phyloP scores from a whole-genome alignment of 139 green algal species.

The Chlorella sp. region DNA sequence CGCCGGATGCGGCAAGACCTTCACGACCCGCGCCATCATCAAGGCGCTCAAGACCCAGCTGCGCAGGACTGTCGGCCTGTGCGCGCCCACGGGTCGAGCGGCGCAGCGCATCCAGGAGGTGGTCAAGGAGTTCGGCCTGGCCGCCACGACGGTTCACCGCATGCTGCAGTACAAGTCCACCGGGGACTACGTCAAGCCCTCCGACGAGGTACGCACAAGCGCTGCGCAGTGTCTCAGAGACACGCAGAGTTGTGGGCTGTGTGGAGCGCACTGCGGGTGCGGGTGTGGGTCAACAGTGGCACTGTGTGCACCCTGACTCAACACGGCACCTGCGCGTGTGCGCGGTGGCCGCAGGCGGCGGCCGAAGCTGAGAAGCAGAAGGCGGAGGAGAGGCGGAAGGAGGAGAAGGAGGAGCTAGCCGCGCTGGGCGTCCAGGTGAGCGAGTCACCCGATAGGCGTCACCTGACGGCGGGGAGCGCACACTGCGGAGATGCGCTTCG shows the following conservation, averaged over 20 bases:
- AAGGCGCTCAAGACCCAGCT: conserved; percentile 43
- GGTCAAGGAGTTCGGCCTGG: conserved; percentile 8
- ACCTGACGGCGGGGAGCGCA: too few relatives aligned
- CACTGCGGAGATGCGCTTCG: too few relatives aligned
- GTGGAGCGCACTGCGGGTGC: neutral
- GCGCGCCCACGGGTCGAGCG: conserved; percentile 60
- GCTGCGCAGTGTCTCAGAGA: conserved; percentile 9
- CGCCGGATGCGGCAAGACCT: conserved; percentile 70
- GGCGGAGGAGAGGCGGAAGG: too few relatives aligned
- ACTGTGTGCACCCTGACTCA: too few relatives aligned
- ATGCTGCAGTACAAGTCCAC: conserved; percentile 49
- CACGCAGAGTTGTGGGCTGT: neutral
- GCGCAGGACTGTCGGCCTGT: conserved; percentile 44
- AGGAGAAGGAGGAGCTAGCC: too few relatives aligned
- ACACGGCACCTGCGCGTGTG: too few relatives aligned
- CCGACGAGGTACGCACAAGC: neutral
- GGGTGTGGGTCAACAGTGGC: neutral
- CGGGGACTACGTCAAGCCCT: conserved; percentile 5
- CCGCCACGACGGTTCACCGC: conserved; percentile 59
- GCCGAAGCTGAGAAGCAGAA: too few relatives aligned
- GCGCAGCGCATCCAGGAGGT: conserved; percentile 47
- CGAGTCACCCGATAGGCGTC: too few relatives aligned
- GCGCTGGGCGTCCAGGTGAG: too few relatives aligned
- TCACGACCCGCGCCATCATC: conserved; percentile 31
- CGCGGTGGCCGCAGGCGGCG: neutral